Percentiles rank a stretch among this genome's conserved stretches.
phyloP scores from a whole-genome alignment of 176 grass and related monocot species.

The Musa itinerans region DNA sequence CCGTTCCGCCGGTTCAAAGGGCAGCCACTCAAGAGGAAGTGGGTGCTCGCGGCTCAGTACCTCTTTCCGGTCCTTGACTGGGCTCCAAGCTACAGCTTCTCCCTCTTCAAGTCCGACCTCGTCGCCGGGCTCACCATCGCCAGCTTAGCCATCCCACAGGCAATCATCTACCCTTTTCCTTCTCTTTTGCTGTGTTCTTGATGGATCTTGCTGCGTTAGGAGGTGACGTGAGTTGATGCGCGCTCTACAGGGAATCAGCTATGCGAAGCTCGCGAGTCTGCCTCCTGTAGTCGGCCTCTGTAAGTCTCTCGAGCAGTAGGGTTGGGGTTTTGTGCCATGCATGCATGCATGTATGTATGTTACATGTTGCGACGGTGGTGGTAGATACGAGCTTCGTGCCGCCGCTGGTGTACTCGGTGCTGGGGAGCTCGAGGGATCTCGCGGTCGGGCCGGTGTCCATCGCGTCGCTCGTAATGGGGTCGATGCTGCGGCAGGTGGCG shows the following conservation, averaged over 20 bases:
- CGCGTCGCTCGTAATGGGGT: conserved; percentile 90
- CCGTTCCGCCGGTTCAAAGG: conserved; percentile 79
- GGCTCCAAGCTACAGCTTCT: conserved; percentile 50
- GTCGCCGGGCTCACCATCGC: conserved; percentile 88
- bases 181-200: neutral
- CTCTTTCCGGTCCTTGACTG: conserved; percentile 86
- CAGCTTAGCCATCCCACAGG: conserved; percentile 92
- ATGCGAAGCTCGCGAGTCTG: conserved; percentile 76
- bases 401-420: conserved; percentile 76
- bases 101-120: conserved; percentile 93
- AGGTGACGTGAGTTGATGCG: neutral
- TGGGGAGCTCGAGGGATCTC: conserved; percentile 81
- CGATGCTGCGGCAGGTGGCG: conserved; percentile 71
- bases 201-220: neutral
- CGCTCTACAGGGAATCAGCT: conserved; percentile 74
- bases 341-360: neutral
- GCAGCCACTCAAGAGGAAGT: conserved; percentile 34
- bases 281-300: conserved; percentile 92
- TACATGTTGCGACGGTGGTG: neutral
- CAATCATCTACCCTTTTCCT: neutral
- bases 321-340: neutral
- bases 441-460: conserved; percentile 87
- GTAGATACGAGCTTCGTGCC: conserved; percentile 92
- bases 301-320: conserved; percentile 25
- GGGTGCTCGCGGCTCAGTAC: conserved; percentile 51